Percentiles rank a stretch among this genome's conserved stretches.
phyloP scores from a whole-genome alignment of 2,329 filamentous ascomycete species.

The Pseudopithomyces maydicus region DNA sequence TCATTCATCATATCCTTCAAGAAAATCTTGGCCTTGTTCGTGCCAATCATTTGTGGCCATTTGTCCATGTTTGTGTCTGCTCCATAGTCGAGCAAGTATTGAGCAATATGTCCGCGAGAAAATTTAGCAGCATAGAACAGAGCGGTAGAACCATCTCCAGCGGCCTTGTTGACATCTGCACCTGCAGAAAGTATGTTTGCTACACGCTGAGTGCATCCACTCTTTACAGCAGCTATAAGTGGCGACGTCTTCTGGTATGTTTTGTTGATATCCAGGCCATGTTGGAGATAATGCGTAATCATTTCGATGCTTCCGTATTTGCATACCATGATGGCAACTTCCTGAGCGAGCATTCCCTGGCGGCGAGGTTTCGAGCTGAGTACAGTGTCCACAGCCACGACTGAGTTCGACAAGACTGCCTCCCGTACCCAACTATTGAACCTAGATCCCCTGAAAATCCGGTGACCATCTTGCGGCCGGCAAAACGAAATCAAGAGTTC shows the following conservation, averaged over 20 bases:
- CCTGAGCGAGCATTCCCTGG: background rate
- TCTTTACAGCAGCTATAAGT: background rate
- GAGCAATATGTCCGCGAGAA: background rate
- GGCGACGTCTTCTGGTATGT: background rate
- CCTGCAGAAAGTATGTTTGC: background rate
- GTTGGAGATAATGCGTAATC: background rate
- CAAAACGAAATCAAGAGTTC: too few species aligned
- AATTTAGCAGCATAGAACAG: background rate
- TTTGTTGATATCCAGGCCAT: background rate
- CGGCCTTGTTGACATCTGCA: constrained; percentile 2
- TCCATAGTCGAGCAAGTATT: background rate
- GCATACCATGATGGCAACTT: background rate
- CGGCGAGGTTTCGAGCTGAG: background rate
- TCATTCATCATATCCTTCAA: background rate
- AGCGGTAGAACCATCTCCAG: background rate
- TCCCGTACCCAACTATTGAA: background rate
- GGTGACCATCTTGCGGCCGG: too few species aligned
- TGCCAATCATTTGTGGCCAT: background rate
- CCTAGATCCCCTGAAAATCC: too few species aligned
- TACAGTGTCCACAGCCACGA: background rate
- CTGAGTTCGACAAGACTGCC: background rate
- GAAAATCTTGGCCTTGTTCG: background rate
- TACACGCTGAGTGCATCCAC: background rate
- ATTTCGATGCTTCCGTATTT: background rate
- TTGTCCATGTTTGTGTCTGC: background rate